phyloP scores from a whole-genome alignment of 2,329 filamentous ascomycete genomes.

The Colletotrichum magnum region DNA sequence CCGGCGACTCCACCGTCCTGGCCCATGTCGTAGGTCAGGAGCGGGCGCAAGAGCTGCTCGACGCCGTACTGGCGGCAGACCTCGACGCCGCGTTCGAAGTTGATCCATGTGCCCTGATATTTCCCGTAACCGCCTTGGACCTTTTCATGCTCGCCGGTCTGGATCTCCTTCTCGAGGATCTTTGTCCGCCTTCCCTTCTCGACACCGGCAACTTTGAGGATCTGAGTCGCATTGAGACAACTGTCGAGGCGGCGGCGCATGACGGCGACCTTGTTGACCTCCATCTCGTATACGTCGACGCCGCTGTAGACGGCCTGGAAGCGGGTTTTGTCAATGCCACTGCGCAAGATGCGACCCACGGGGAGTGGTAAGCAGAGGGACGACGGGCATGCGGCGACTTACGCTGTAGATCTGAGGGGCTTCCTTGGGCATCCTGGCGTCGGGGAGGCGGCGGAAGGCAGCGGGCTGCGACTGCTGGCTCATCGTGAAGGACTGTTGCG shows the following conservation, averaged over 20 bases:
- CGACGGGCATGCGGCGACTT: slow-evolving; percentile 43
- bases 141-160: slow-evolving; percentile 97
- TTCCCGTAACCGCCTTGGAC: slow-evolving; percentile 99
- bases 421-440: slow-evolving; percentile 53
- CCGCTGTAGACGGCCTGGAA: slow-evolving; percentile 88
- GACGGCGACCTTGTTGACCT: slow-evolving; percentile 91
- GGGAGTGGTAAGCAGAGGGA: background rate
- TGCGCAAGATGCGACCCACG: background rate
- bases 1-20: slow-evolving; percentile 81
- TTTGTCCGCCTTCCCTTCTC: slow-evolving; percentile 99
- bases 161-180: slow-evolving; percentile 97
- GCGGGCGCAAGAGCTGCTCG: slow-evolving; percentile 80
- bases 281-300: slow-evolving; percentile 98
- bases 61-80: slow-evolving; percentile 88
- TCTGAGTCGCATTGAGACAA: slow-evolving; percentile 98
- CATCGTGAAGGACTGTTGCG: slow-evolving; percentile 71
- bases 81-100: slow-evolving; percentile 90
- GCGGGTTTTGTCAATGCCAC: slow-evolving; percentile 18
- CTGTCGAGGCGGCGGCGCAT: slow-evolving; percentile 97
- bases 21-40: slow-evolving; percentile 85
- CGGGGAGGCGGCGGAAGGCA: slow-evolving; percentile 58
- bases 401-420: slow-evolving; percentile 75
- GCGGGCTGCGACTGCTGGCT: slow-evolving; percentile 66
- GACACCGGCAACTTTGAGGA: slow-evolving; percentile 96
- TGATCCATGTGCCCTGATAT: slow-evolving; percentile 99